Evolutionary conservation across 2,329 filamentous ascomycete genomes (phyloP).

Genomic region (Didymella pomorum): DNA sequence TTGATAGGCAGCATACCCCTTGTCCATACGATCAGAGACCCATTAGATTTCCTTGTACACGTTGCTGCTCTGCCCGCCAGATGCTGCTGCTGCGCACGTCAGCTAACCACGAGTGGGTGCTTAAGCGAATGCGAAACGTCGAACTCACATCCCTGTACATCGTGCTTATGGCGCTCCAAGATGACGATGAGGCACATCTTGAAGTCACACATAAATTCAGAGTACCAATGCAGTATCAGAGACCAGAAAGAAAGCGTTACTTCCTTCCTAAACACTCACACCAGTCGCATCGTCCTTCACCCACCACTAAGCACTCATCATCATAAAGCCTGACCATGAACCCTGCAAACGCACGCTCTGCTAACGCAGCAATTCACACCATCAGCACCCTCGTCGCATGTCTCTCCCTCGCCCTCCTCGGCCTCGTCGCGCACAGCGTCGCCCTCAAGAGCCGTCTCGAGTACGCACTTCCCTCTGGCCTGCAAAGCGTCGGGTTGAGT

Average conservation of each 20-base stretch:
- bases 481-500: conserved; percentile 9
- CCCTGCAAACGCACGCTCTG: too few relatives aligned
- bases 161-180: neutral
- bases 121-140: conserved; percentile 9
- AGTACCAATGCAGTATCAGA: neutral
- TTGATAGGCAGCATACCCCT: neutral
- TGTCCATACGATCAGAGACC: too few relatives aligned
- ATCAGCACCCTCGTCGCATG: conserved; percentile 2
- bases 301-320: too few relatives aligned
- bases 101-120: neutral
- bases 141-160: neutral
- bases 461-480: neutral
- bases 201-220: neutral
- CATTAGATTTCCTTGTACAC: too few relatives aligned
- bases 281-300: neutral
- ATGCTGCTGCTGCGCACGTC: too few relatives aligned
- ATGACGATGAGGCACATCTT: conserved; percentile 1
- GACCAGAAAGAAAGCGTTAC: neutral
- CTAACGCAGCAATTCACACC: neutral
- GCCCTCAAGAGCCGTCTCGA: neutral
- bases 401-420: neutral
- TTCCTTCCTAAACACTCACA: too few relatives aligned
- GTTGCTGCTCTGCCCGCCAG: too few relatives aligned
- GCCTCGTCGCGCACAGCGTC: neutral
- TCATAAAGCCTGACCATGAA: too few relatives aligned